These are phyloP conservation scores for Pyracantha coccinea DNA, from an alignment of 331 rosid genomes.

Conservation along the genomic window DNA sequence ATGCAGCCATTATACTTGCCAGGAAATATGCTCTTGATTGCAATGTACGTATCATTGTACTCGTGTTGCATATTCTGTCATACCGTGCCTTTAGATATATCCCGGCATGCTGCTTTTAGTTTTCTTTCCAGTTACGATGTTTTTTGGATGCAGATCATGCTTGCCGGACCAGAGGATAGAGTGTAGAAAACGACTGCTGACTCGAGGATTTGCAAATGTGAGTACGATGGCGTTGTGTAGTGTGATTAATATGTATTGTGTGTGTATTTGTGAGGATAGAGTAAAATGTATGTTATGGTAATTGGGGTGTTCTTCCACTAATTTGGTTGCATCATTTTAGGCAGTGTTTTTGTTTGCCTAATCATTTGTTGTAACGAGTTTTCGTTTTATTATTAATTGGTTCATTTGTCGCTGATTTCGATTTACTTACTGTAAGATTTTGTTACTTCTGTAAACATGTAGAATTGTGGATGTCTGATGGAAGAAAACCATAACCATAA, in stretches of 20 bases:
- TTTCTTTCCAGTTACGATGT: background rate
- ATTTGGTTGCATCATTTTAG: constrained; percentile 80
- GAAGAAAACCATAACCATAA: background rate
- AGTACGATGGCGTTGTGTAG: constrained; percentile 30
- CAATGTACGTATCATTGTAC: constrained; percentile 47
- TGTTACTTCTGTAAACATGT: background rate
- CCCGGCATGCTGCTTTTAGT: background rate
- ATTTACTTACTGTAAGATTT: background rate
- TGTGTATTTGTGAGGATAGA: constrained; percentile 28
- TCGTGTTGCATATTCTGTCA: background rate
- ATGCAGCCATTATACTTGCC: constrained; percentile 73
- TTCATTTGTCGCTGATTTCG: constrained; percentile 56
- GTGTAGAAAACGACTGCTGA: constrained; percentile 54
- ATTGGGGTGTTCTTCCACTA: constrained; percentile 45
- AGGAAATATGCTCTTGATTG: constrained; percentile 85
- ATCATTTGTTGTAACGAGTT: constrained; percentile 64
- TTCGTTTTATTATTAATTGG: constrained; percentile 29
- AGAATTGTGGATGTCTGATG: background rate
- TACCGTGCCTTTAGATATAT: background rate
- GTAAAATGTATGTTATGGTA: constrained; percentile 26
- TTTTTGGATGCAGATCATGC: constrained; percentile 49
- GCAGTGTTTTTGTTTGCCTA: constrained; percentile 91
- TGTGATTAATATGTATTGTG: constrained; percentile 41
- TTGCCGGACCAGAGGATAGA: constrained; percentile 93
- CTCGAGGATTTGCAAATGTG: constrained; percentile 28